Base-by-base conservation (phyloP, 78 protist genomes). In the Dictyostelium firmibasis region DNA sequence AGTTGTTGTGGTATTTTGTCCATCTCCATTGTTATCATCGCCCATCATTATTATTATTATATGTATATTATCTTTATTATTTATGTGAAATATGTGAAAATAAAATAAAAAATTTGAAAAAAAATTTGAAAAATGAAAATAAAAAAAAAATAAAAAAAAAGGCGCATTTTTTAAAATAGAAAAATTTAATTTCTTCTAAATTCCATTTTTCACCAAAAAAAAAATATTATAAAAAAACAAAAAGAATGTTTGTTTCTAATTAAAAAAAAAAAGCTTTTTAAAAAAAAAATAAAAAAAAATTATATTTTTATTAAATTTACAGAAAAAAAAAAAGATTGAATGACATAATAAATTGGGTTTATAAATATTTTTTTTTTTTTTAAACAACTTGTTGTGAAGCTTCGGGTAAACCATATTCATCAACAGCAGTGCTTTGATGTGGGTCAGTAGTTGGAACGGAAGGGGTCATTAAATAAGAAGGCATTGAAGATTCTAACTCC, bases 361-460 rank as follows among this genome's bases (percentile, higher is more conserved):
- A 13, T 74, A 18, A 29, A 41, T 43, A 29, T n/a, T 23, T 62
- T 83, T 62, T 23, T n/a, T 64, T 27, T 38, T 62, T 20, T 83
- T 83, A 83, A 83, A 83, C 78, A 83, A 64, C 27, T 44, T 78
- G 75, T 14, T 43, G 35, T 53, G 86, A 41, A 6, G 60, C 76
- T 44, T 86, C 79, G 1, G 97, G 97, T 36, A 96, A 72, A 36
- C 97, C 97, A 81, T 87, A 96, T 76, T 96, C 97, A 67, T 96
- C 97, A 7, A 95, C 87, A 35, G 44, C 29, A 25, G 25, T n/a
- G n/a, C n/a, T 33, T n/a, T 33, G 16, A 43, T 23, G 25, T 36
- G 86, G 94, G 14, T 75, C 85, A 31, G 91, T 31, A 20, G 92
- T 84, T 70, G 95, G 95, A 43, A 77, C 93, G 41, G 85, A 79